These are phyloP conservation scores for Trypanosoma melophagium DNA, from an alignment of 208 protist genomes.

Conservation along the genomic window DNA sequence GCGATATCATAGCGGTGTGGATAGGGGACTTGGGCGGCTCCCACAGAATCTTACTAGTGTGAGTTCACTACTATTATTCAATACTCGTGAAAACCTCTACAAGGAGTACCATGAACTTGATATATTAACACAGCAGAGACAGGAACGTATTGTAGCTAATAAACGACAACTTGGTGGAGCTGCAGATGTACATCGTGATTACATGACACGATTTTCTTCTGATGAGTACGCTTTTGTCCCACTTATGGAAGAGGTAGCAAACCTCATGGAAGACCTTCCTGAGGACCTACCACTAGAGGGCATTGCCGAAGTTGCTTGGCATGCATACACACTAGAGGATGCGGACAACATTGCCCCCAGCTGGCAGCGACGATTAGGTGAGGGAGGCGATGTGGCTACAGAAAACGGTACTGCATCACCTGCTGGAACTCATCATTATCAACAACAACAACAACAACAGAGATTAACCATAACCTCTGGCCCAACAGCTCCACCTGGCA, in stretches of 20 bases:
- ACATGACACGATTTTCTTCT: constrained; percentile 28
- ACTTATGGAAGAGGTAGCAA: constrained; percentile 32
- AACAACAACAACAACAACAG: constrained; percentile 10
- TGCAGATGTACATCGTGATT: constrained; percentile 36
- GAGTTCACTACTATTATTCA: constrained; percentile 37
- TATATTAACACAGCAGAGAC: constrained; percentile 28
- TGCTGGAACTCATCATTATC: constrained; percentile 2
- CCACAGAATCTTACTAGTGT: constrained; percentile 30
- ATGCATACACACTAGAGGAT: constrained; percentile 29
- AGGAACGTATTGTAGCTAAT: constrained; percentile 26
- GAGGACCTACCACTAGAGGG: constrained; percentile 47
- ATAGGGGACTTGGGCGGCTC: constrained; percentile 31
- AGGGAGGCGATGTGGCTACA: constrained; percentile 16
- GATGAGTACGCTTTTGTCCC: constrained; percentile 39
- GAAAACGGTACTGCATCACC: background rate
- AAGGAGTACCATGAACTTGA: constrained; percentile 43
- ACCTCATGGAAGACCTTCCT: constrained; percentile 53
- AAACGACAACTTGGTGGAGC: constrained; percentile 16
- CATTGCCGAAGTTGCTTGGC: constrained; percentile 36
- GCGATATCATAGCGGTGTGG: constrained; percentile 26
- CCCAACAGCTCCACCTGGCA: background rate
- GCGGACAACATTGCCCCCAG: constrained; percentile 39
- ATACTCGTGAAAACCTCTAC: constrained; percentile 39
- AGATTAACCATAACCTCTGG: constrained; percentile 21
- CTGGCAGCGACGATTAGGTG: constrained; percentile 25